Percentiles rank a stretch among this genome's conserved stretches.
phyloP scores from a whole-genome alignment of 2,329 filamentous ascomycete genomes.

The Pseudocercospora eumusae region DNA sequence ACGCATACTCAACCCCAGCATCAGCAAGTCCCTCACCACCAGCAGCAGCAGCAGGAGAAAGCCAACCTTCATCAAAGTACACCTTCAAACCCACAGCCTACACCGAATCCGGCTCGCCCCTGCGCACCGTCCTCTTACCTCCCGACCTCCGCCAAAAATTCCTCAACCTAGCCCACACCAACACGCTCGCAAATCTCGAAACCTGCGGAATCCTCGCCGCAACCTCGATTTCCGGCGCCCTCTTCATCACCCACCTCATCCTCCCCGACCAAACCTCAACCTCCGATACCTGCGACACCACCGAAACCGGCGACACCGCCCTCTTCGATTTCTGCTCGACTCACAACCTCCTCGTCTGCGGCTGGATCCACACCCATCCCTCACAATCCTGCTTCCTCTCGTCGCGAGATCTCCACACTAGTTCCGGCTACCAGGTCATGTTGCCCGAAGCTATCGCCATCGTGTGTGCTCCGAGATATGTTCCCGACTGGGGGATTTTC shows the following conservation, averaged over 20 bases:
- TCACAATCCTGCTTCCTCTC: conserved; percentile 98
- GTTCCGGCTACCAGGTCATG: conserved; percentile 93
- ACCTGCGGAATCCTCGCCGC: conserved; percentile 95
- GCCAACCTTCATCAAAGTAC: conserved; percentile 59
- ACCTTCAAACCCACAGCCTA: conserved; percentile 84
- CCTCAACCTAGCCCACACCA: conserved; percentile 69
- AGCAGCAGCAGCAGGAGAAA: conserved; percentile 25
- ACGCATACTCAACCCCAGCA: conserved; percentile 21
- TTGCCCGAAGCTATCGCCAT: conserved; percentile 95
- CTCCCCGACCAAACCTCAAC: conserved; percentile 90
- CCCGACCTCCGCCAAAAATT: conserved; percentile 72
- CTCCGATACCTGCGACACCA: conserved; percentile 90
- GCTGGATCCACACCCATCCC: conserved; percentile 98
- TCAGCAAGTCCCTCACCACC: conserved; percentile 36
- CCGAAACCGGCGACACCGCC: conserved; percentile 69
- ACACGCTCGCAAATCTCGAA: conserved; percentile 81
- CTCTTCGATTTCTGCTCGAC: conserved; percentile 87
- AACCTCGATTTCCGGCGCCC: conserved; percentile 84
- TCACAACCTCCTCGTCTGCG: conserved; percentile 80
- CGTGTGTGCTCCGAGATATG: conserved; percentile 84
- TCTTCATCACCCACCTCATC: conserved; percentile 85
- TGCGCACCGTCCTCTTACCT: conserved; percentile 86
- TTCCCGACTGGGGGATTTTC: conserved; percentile 83
- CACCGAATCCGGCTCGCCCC: conserved; percentile 82
- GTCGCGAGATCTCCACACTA: conserved; percentile 88